These are phyloP conservation scores for Apiospora malaysiana DNA, from an alignment of 2,329 filamentous ascomycete species.

Conservation along the genomic window DNA sequence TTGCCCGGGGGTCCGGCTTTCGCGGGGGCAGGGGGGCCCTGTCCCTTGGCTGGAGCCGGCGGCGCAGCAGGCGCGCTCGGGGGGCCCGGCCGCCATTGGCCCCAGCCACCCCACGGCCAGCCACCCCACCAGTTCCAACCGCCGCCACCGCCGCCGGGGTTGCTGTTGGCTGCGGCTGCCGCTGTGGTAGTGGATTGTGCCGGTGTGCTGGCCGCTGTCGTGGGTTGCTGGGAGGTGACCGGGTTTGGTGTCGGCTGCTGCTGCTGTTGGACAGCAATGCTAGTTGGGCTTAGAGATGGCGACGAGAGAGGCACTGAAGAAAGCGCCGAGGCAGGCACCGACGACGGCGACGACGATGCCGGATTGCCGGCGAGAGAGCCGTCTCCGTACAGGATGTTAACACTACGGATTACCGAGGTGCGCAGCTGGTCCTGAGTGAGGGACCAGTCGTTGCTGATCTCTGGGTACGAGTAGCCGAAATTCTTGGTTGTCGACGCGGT, in stretches of 20 bases:
- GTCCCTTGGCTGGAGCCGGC: neutral
- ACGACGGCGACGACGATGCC: constrained; percentile 19
- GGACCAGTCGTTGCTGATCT: constrained; percentile 49
- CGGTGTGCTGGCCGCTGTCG: neutral
- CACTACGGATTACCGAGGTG: constrained; percentile 66
- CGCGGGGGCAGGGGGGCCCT: neutral
- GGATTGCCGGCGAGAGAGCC: neutral
- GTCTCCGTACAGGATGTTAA: constrained; percentile 57
- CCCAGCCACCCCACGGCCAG: neutral
- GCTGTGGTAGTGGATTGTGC: neutral
- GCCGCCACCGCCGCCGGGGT: neutral
- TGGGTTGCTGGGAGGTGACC: neutral
- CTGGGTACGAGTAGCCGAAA: constrained; percentile 50
- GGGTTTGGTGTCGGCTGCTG: neutral
- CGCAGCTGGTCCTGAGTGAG: constrained; percentile 64
- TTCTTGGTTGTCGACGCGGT: constrained; percentile 37
- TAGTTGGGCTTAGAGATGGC: neutral
- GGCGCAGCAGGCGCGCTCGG: neutral
- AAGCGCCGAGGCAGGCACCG: neutral
- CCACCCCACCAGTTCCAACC: constrained; percentile 1
- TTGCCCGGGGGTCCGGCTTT: neutral
- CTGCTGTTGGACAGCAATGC: neutral
- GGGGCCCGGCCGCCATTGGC: neutral
- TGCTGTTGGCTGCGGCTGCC: neutral
- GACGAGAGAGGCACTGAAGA: neutral